These are phyloP conservation scores for Kingdonia uniflora DNA, from an alignment of 164 flowering plant species.

Conservation along the genomic window DNA sequence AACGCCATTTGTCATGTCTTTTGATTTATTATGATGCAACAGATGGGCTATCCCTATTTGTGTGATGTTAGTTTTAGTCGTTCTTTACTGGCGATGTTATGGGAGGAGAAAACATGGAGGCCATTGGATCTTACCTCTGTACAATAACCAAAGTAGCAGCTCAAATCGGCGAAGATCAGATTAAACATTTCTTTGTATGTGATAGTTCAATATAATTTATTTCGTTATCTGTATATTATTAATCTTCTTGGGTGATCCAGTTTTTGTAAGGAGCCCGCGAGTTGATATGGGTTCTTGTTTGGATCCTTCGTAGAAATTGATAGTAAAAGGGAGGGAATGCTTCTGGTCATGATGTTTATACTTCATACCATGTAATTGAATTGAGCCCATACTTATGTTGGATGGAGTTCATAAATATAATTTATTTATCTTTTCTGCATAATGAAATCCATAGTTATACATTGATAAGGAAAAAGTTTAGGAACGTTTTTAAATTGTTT, in stretches of 20 bases:
- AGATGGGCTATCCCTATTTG: constrained; percentile 87
- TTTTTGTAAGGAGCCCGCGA: constrained; percentile 5
- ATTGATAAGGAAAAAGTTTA: too few relatives aligned
- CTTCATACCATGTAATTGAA: too few relatives aligned
- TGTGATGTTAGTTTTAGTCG: constrained; percentile 28
- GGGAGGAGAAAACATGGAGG: constrained; percentile 63
- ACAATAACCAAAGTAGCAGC: constrained; percentile 39
- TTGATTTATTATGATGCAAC: constrained; percentile 15
- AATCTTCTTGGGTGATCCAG: constrained; percentile 2
- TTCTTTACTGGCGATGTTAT: constrained; percentile 79
- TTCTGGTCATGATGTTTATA: too few relatives aligned
- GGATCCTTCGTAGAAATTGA: background rate
- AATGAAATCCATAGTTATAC: too few relatives aligned
- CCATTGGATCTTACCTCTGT: constrained; percentile 55
- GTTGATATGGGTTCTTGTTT: constrained; percentile 1
- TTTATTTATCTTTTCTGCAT: too few relatives aligned
- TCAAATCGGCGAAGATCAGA: constrained; percentile 62
- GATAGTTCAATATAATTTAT: too few relatives aligned
- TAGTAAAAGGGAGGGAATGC: too few relatives aligned
- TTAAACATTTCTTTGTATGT: constrained; percentile 15
- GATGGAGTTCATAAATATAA: background rate
- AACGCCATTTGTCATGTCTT: background rate
- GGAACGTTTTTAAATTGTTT: too few relatives aligned
- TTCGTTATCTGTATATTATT: background rate
- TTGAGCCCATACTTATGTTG: too few relatives aligned